phyloP scores from a whole-genome alignment of 202 grass and related monocot species.

The Hordeum pubiflorum region DNA sequence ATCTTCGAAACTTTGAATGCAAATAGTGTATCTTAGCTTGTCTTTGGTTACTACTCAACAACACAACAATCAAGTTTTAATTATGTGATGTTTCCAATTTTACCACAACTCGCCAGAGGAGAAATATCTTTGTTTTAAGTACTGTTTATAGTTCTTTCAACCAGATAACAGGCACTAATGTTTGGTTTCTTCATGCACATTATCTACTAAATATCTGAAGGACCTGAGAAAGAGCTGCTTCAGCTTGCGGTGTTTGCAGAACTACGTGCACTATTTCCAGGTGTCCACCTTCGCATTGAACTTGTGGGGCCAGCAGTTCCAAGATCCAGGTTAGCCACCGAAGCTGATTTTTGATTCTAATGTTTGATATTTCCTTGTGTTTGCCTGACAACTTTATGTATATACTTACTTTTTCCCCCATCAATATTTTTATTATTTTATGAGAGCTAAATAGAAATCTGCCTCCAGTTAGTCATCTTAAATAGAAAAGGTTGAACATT shows the following conservation, averaged over 20 bases:
- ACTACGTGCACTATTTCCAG: slow-evolving; percentile 68
- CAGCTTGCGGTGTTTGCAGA: slow-evolving; percentile 74
- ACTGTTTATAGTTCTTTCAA: background rate
- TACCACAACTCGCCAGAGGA: background rate
- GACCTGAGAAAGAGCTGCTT: slow-evolving; percentile 78
- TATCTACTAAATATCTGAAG: slow-evolving; percentile 38
- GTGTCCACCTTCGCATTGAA: slow-evolving; percentile 51
- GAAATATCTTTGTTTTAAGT: slow-evolving; percentile 2
- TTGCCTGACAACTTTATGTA: background rate
- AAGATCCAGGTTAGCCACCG: slow-evolving; percentile 47
- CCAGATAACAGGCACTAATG: slow-evolving; percentile 10
- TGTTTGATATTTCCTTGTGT: background rate
- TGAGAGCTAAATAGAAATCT: background rate
- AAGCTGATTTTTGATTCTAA: background rate
- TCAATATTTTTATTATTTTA: background rate
- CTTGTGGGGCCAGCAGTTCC: slow-evolving; percentile 88
- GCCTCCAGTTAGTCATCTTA: no score
- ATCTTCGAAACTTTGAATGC: background rate
- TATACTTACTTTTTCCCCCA: background rate
- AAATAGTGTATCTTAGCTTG: background rate
- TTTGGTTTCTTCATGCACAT: slow-evolving; percentile 6
- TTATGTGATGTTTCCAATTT: background rate
- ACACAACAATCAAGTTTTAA: background rate
- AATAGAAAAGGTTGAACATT: no score
- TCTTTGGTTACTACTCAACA: background rate